Base-by-base conservation (phyloP, 208 protist genomes). In the Crithidia sp. region DNA sequence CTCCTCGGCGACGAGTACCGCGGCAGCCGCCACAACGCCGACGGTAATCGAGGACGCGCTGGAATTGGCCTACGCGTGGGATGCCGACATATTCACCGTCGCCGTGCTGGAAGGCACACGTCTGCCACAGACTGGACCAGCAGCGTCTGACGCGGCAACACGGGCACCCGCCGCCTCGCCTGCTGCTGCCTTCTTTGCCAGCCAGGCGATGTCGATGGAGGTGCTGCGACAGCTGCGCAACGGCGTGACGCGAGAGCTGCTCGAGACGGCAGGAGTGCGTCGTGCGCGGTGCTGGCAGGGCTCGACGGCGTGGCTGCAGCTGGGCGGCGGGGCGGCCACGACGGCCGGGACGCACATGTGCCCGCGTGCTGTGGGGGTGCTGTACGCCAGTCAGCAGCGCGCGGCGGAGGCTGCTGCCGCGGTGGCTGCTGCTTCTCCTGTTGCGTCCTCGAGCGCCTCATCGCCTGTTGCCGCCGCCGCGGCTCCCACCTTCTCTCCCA, bases 21-120 rank as follows among this genome's bases (percentile, higher is more conserved):
- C 49, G 6, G 64, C 39, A 36, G 37, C 64, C 12, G 47, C 39
- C 0, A 28, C 28, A 28, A 39, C 66, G 9, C 71, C 65, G 56
- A 39, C 71, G 4, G 67, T 84, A 5, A 80, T 93, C 12, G 85
- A 88, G 69, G 88, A 92, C 64, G 91, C 81, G n/a, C 67, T 96
- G 56, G 70, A 81, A 56, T 77, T 94, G 40, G 87, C 87, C 5
- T 83, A 77, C 58, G 71, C 83, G 36, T 96, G 91, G 91, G 81
- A 86, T 55, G 86, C 87, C 3, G 89, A 93, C 65, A 91, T 93
- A 87, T 87, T 96, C 64, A 86, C 89, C 17, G 83, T 94, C 2
- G 89, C 89, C 9, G 74, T 93, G 17, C 70, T 94, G 7, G 72
- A 77, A 14, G 77, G 71, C 5, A 54, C 58, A 9, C 66, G 60